Evolutionary conservation across 1,284 basidiomycete genomes (phyloP), one percentile per base, ranked within the genome.

Genomic region (Sporisorium exsertum): DNA sequence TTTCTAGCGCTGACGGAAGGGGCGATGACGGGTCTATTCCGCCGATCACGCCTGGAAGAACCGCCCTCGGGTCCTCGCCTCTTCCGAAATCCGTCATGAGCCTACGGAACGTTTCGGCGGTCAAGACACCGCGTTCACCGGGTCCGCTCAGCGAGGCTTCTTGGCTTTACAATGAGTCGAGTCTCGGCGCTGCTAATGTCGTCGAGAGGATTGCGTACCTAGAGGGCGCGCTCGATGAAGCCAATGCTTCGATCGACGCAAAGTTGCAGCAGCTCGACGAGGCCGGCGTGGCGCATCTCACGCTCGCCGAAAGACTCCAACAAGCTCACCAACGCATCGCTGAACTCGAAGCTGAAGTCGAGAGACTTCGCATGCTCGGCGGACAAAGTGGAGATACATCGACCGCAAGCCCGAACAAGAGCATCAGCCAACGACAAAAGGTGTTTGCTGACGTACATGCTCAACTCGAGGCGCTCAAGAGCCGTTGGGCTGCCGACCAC

Each of bases 81-180:
- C 57, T 77, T 9, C 74, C 65, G 1, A 77, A 70, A 24, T 73
- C 74, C 0, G 70, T 77, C 24, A 52, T 70, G 59, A 77, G 66
- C 56, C 51, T 77, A 20, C 59, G 70, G 33, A 69, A 77, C 58
- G 60, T 73, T 29, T 72, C 69, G 10, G 70, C 70, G 7, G 53
- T 68, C 55, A 69, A 64, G 60, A 77, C 74, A 18, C 74, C 74
- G 35, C 55, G 74, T 18, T 77, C 74, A 3, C 74, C 74, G 0
- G 74, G 65, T 24, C 63, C 65, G 27, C 68, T 77, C 47, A 77
- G 74, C 51, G 69, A 75, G 22, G 72, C 73, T 12, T 78, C 76
- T 5, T 78, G 76, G 76, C 65, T 78, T 1, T 69, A 77, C 70
- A 74, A 74, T 50, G 73, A 81, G 20, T 78, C 80, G 24, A 80